Conservation (phyloP, 1,284 basidiomycete species). For the Ganoderma sp. region DNA sequence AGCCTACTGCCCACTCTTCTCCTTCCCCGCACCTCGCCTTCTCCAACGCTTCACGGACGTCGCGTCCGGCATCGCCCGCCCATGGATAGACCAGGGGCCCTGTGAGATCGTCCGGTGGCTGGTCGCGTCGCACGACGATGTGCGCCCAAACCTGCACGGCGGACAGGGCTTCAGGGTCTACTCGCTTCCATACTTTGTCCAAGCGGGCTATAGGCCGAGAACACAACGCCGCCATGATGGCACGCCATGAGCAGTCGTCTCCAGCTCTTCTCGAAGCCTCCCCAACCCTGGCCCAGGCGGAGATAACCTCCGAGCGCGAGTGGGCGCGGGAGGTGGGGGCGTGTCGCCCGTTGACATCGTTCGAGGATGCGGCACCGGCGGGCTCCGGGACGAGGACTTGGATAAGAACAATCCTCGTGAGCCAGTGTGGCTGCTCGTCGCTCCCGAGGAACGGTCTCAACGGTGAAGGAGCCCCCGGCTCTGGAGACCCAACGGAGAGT, state of each 20-base stretch:
- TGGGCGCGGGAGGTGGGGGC: conserved; percentile 60
- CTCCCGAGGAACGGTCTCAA: conserved; percentile 62
- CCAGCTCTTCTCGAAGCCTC: conserved; percentile 70
- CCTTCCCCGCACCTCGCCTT: conserved; percentile 47
- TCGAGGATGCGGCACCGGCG: conserved; percentile 31
- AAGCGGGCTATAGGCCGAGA: conserved; percentile 74
- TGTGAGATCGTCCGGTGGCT: conserved; percentile 39
- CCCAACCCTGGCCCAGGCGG: conserved; percentile 71
- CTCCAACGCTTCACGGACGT: conserved; percentile 50
- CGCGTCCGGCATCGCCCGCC: conserved; percentile 61
- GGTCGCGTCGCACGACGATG: conserved; percentile 46
- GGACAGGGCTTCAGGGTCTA: conserved; percentile 60
- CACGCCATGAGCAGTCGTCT: conserved; percentile 79
- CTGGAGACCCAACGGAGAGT: conserved; percentile 39
- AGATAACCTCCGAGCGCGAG: conserved; percentile 72
- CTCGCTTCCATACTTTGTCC: conserved; percentile 78
- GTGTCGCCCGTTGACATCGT: conserved; percentile 45
- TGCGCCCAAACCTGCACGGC: conserved; percentile 72
- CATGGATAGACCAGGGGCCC: conserved; percentile 66
- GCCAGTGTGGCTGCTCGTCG: conserved; percentile 76
- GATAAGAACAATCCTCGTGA: conserved; percentile 71
- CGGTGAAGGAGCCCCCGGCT: conserved; percentile 13
- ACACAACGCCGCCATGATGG: conserved; percentile 69
- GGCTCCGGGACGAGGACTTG: conserved; percentile 69
- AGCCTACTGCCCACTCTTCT: conserved; percentile 52